Percentiles rank a stretch among this genome's conserved stretches.
Evolutionary conservation across 352 stramenopile species (phyloP).

Genomic region (Albugo candida): DNA sequence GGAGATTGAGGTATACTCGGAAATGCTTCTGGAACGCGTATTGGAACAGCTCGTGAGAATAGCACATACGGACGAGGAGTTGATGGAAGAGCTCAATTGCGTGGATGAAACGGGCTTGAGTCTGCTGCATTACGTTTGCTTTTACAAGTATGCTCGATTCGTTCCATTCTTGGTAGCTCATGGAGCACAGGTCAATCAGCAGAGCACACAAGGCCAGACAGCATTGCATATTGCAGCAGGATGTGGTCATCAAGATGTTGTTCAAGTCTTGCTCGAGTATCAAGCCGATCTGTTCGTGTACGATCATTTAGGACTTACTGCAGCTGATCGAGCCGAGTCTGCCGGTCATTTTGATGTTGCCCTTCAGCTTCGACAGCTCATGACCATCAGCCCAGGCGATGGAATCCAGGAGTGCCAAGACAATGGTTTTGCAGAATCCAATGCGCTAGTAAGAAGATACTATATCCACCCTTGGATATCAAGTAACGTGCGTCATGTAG

Average conservation of each 20-base stretch:
- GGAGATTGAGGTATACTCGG: conserved; percentile 55
- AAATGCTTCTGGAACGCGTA: conserved; percentile 66
- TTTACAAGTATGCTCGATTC: conserved; percentile 73
- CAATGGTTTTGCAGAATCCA: conserved; percentile 1
- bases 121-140: conserved; percentile 79
- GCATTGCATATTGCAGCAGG: conserved; percentile 67
- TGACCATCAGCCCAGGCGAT: conserved; percentile 8
- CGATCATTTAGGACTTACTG: conserved; percentile 55
- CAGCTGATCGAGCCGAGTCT: conserved; percentile 58
- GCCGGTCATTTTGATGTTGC: conserved; percentile 35
- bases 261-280: conserved; percentile 36
- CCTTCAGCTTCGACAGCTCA: conserved; percentile 20
- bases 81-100: conserved; percentile 74
- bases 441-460: conserved; percentile 14
- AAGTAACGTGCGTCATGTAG: conserved; percentile 6
- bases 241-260: conserved; percentile 44
- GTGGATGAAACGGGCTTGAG: conserved; percentile 72
- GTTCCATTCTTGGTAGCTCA: conserved; percentile 61
- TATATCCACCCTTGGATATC: conserved; percentile 23
- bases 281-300: conserved; percentile 33
- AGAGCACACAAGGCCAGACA: conserved; percentile 65
- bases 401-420: neutral
- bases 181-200: conserved; percentile 66
- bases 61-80: conserved; percentile 52
- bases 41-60: conserved; percentile 64